Base-by-base conservation (phyloP, 2,329 filamentous ascomycete species). In the Penicillium sp. region DNA sequence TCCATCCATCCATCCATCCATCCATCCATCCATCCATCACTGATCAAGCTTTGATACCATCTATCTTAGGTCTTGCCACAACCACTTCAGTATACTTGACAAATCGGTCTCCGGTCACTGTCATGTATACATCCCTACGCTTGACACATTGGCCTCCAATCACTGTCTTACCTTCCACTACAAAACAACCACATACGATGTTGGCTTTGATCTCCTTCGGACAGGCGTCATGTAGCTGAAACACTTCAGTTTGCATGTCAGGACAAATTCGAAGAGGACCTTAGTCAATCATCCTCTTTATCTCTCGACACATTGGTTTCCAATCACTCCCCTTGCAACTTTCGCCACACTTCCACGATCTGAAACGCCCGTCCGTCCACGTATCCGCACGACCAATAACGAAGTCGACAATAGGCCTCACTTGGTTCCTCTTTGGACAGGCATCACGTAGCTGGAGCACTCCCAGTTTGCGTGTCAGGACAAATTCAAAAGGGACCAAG, bases 111-210 rank as follows among this genome's bases (percentile, higher is more conserved):
- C 49, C 49, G 37, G 30, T 53, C 49, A 19, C 30, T 53, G 50
- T 22, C 50, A 8, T 33, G 7, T 10, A 33, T 2, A 33, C 30
- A 35, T 35, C 33, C 5, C n/a, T 1, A 30, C 1, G 17, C 12
- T 22, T 53, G 49, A 22, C 49, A 53, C 9, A 53, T 37, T 53
- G 50, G 33, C 12, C 19, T 53, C 50, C 50, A 53, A n/a, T 26
- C 50, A 33, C 30, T 53, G 50, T 22, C 50, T 35, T 5, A 3
- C 50, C 19, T 24, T 38, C 42, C 4, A 4, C 33, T 22, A 22
- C 24, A 4, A 12, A 37, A 37, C 35, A 37, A 37, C 35, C 35
- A 6, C 35, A 15, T 15, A 13, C 3, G 22, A 17, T 28, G 26
- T 10, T 33, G 15, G 26, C 26, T 35, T 51, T 3, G 26, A 9